Base-by-base conservation (phyloP, 75 land plant genomes). In the Pinus taeda region DNA sequence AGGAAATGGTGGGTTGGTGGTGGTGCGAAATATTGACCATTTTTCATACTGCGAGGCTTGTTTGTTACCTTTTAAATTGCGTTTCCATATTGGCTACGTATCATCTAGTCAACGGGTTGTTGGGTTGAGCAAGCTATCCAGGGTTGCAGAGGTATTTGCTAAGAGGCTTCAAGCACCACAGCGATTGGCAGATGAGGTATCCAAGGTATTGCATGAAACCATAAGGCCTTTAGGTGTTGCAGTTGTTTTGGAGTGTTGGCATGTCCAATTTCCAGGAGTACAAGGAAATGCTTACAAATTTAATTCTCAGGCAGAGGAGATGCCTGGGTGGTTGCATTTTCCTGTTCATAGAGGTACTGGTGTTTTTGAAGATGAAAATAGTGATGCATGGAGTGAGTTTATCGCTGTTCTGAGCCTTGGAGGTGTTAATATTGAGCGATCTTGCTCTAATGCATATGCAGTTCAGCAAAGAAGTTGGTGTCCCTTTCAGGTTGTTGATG, bases 111-210 rank as follows among this genome's bases (percentile, higher is more conserved):
- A 93, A 53, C 85, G 92, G 22, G 98, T 96, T 72, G 85, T 96
- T 4, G 98, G 98, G n/a, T 80, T 96, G 24, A 96, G 98, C 84
- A 96, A 96, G 82, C 85, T 96, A 22, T 85, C 97, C 7, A 83
- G 98, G 14, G 98, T 93, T 4, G 85, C 97, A 37, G 93, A 96
- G 73, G 76, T 90, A 33, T 91, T 91, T 83, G 92, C 93, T 26
- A 88, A 83, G 70, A 85, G 97, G 75, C 79, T 96, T 6, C 98
- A 96, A 84, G 83, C 81, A 6, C 98, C 98, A 13, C 85, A 87
- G 33, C 81, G 85, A 7, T 83, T 96, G 6, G 97, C 94, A 14
- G 72, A 88, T 73, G 94, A 96, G 71, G 75, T 96, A 4, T 90
- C 92, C 60, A 45, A 83, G n/a, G 87, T 87, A 21, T 77, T 96